Base-by-base conservation (phyloP, 169 alveolate genomes). In the Cryptosporidium andersoni region DNA sequence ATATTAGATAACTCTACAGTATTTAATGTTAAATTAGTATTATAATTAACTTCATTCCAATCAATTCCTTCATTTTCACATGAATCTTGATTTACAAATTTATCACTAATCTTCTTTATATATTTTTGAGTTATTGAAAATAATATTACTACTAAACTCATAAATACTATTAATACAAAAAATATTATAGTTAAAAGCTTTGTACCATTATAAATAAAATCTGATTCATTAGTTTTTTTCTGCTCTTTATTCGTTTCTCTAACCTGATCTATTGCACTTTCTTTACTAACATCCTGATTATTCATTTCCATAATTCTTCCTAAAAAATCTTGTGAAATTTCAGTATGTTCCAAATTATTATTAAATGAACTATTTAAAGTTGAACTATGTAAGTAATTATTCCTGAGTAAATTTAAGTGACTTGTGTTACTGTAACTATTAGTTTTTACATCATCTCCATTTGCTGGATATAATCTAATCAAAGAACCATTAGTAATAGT, bases 131-230 rank as follows among this genome's bases (percentile, higher is more conserved):
- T 25, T 36, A 74, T 16, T 1, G 67, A 52, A 56, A 74, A 58
- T 12, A 9, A 11, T 47, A 74, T 37, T 36, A 74, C 60, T n/a
- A 58, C 55, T n/a, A 74, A 40, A 43, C 85, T 68, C 43, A 74
- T 43, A 16, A 74, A 55, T 36, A 74, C 40, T 42, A 55, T 68
- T 16, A 60, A 56, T 11, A 74, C 49, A 60, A 74, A 55, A 34
- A 74, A 74, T n/a, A 74, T 56, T 64, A 74, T 43, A 14, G 85
- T 74, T 39, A 74, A 25, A 12, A 58, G 63, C 11, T 74, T 66
- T 4, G 85, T 74, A 1, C 85, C 85, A 25, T 74, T 74, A 74
- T 74, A 74, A 45, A 74, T 74, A 4, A 74, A 58, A 7, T 74
- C 85, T 43, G 85, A 74, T 66, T 49, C n/a, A 48, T 49, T 49